Conservation (phyloP, 306 rosid species). For the Astragalus membranaceus region DNA sequence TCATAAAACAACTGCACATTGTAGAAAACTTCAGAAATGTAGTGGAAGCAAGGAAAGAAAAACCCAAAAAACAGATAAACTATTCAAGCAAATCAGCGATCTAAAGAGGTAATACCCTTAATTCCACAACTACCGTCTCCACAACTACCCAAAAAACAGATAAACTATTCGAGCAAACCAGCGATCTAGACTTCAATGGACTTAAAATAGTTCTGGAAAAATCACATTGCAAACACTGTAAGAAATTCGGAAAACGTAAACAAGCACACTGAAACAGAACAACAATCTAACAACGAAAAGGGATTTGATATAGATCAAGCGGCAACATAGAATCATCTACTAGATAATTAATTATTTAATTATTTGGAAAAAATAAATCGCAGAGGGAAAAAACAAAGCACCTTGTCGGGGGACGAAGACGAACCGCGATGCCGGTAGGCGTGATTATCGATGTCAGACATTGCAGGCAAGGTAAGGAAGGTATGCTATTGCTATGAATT, state of each 20-base stretch:
- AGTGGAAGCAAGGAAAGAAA: background rate
- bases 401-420: constrained; percentile 36
- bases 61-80: background rate
- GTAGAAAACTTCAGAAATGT: background rate
- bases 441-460: constrained; percentile 51
- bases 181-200: background rate
- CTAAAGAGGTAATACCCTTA: background rate
- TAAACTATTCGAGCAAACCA: too few relatives aligned
- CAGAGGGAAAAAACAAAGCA: background rate
- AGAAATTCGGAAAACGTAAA: background rate
- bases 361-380: background rate
- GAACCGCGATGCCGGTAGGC: constrained; percentile 23
- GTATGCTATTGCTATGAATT: background rate
- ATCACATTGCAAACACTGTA: background rate
- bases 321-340: background rate
- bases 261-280: background rate
- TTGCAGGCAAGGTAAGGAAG: constrained; percentile 7
- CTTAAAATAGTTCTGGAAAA: background rate
- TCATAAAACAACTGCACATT: background rate
- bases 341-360: background rate
- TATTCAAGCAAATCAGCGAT: background rate
- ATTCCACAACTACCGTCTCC: background rate
- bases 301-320: background rate
- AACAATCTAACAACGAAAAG: background rate
- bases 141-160: too few relatives aligned